Evolutionary conservation across 805 yeast species (phyloP).

Genomic region (Schizosaccharomyces lindneri): DNA sequence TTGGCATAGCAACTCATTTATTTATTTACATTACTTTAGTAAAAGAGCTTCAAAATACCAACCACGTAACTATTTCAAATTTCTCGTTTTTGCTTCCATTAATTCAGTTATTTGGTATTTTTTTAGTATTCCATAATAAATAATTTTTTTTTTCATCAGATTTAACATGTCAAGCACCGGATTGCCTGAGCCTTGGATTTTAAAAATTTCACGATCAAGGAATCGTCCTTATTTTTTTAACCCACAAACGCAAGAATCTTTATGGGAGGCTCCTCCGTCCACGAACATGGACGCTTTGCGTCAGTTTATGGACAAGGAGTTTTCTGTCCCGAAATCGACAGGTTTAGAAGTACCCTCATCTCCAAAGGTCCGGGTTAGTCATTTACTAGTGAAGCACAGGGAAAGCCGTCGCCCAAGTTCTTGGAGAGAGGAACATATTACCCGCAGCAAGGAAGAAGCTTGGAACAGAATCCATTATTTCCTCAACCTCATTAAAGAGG

Average conservation of each 20-base stretch:
- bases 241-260: constrained; percentile 40
- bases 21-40: no score
- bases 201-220: constrained; percentile 53
- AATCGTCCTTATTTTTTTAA: constrained; percentile 66
- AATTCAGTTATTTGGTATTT: background rate
- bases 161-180: constrained; percentile 25
- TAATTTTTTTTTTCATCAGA: background rate
- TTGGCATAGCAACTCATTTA: no score
- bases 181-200: constrained; percentile 65
- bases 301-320: constrained; percentile 24
- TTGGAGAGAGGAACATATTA: constrained; percentile 59
- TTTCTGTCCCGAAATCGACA: constrained; percentile 9
- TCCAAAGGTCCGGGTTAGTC: constrained; percentile 49
- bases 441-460: constrained; percentile 67
- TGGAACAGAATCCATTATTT: constrained; percentile 29
- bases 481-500: constrained; percentile 33
- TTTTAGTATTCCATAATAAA: background rate
- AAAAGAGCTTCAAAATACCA: background rate
- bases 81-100: background rate
- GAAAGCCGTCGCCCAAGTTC: constrained; percentile 77
- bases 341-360: background rate
- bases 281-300: constrained; percentile 38
- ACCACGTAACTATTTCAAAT: background rate
- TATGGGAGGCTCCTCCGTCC: constrained; percentile 82
- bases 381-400: constrained; percentile 57